Conservation (phyloP, 768 basidiomycete genomes). For the Termitomyces sp. region DNA sequence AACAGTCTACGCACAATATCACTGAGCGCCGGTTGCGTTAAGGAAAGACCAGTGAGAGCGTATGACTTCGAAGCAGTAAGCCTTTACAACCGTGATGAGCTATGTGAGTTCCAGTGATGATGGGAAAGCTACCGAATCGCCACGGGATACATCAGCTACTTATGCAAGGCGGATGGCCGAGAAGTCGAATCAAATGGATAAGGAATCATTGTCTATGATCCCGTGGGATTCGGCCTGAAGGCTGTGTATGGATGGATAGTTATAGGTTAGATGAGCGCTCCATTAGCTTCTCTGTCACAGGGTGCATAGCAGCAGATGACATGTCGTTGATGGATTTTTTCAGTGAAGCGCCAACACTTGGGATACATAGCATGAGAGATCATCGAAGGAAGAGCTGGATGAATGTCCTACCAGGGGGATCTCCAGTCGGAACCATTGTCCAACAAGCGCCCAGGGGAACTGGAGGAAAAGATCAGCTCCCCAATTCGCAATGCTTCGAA, state of each 20-base stretch:
- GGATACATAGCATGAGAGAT: too few species aligned
- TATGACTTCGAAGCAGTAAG: not conserved
- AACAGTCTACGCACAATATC: not conserved
- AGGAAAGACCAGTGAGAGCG: not conserved
- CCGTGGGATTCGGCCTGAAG: not conserved
- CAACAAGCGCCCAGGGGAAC: too few species aligned
- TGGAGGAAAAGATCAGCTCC: too few species aligned
- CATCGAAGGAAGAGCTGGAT: too few species aligned
- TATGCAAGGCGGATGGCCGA: not conserved
- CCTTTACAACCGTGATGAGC: not conserved
- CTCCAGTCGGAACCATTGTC: too few species aligned
- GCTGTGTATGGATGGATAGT: not conserved
- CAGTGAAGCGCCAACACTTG: too few species aligned
- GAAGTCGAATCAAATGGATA: too few species aligned
- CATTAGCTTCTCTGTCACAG: not conserved
- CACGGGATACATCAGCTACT: not conserved
- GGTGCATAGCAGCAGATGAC: not conserved
- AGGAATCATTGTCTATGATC: too few species aligned
- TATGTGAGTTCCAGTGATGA: not conserved
- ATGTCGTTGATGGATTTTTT: too few species aligned
- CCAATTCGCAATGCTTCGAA: too few species aligned
- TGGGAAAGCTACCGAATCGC: not conserved
- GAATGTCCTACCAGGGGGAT: too few species aligned
- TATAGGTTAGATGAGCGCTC: not conserved
- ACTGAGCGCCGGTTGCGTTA: not conserved